phyloP scores from a whole-genome alignment of 352 stramenopile genomes.

The Phytophthora pini region DNA sequence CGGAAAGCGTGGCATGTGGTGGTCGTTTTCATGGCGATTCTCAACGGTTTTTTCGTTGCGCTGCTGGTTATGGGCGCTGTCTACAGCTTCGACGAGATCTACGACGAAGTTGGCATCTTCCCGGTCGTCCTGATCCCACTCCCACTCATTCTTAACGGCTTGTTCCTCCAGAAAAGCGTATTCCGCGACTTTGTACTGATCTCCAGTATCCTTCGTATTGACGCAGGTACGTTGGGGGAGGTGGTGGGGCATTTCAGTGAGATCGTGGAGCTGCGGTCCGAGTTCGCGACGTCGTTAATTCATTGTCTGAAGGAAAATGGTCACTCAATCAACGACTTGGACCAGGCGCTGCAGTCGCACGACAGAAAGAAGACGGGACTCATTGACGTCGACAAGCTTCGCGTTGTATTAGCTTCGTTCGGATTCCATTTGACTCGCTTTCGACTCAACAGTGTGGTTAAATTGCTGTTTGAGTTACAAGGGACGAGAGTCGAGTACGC shows the following conservation, averaged over 20 bases:
- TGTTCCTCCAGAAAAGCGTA: slow-evolving; percentile 60
- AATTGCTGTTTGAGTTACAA: slow-evolving; percentile 55
- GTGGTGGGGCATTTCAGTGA: slow-evolving; percentile 66
- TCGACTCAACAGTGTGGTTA: slow-evolving; percentile 63
- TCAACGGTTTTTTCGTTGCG: slow-evolving; percentile 70
- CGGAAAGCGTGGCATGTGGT: slow-evolving; percentile 70
- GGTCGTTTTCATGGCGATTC: slow-evolving; percentile 60
- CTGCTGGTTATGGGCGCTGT: slow-evolving; percentile 68
- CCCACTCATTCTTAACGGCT: slow-evolving; percentile 57
- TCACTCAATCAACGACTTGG: slow-evolving; percentile 35
- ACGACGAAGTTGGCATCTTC: slow-evolving; percentile 24
- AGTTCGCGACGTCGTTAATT: slow-evolving; percentile 45
- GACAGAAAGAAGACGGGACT: slow-evolving; percentile 36
- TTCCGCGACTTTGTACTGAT: slow-evolving; percentile 69
- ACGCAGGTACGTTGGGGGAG: slow-evolving; percentile 50
- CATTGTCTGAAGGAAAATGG: slow-evolving; percentile 26
- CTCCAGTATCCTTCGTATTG: slow-evolving; percentile 53
- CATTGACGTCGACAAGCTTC: slow-evolving; percentile 52
- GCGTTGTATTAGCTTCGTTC: slow-evolving; percentile 42
- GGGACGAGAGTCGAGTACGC: slow-evolving; percentile 52
- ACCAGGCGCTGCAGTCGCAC: slow-evolving; percentile 26
- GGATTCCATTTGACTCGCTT: slow-evolving; percentile 62
- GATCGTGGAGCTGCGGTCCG: slow-evolving; percentile 56
- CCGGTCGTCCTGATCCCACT: slow-evolving; percentile 39
- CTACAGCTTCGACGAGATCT: slow-evolving; percentile 49